Evolutionary conservation across 1,284 basidiomycete genomes (phyloP), one percentile per base, ranked within the genome.

Genomic region (Ustilago esculenta): DNA sequence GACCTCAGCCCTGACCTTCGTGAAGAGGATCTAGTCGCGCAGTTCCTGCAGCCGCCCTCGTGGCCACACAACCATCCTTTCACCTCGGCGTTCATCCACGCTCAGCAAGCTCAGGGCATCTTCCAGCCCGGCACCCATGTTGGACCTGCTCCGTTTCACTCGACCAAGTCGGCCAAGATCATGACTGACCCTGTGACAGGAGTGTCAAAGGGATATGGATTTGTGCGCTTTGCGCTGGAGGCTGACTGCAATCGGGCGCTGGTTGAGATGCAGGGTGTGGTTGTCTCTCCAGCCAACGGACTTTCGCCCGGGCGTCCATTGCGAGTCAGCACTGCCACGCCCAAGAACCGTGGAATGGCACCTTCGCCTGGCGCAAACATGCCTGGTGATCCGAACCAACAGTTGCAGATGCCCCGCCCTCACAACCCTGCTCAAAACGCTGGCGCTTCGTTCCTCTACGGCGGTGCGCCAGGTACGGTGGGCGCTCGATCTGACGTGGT

Each of bases 181-280:
- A 76, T 77, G 71, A 61, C 74, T 15, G 73, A 75, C n/a, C 63
- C 72, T 2, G 52, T 65, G n/a, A 72, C 67, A 9, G 66, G 73
- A 20, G 57, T 57, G 2, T 75, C 73, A 8, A 58, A 73, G n/a
- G 76, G 76, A n/a, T 79, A 75, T 27, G 78, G 77, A 17, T 79
- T 80, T 36, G 78, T 80, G 1, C 75, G 77, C 10, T 79, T 81
- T 34, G 40, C 54, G 3, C 48, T 60, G 12, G 69, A 73, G 42
- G 52, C 59, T 12, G 80, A 81, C 29, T 65, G 73, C 65, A 67
- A 72, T 20, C 69, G 80, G 29, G 80, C 80, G 6, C 55, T 81
- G 23, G 67, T 80, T 10, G 80, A 81, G 42, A 79, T 81, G 79
- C 80, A 80, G 33, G 61, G 64, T 11, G 52, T 72, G 1, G 56